phyloP scores from a whole-genome alignment of 306 rosid genomes.

The Vachellia collinsii region DNA sequence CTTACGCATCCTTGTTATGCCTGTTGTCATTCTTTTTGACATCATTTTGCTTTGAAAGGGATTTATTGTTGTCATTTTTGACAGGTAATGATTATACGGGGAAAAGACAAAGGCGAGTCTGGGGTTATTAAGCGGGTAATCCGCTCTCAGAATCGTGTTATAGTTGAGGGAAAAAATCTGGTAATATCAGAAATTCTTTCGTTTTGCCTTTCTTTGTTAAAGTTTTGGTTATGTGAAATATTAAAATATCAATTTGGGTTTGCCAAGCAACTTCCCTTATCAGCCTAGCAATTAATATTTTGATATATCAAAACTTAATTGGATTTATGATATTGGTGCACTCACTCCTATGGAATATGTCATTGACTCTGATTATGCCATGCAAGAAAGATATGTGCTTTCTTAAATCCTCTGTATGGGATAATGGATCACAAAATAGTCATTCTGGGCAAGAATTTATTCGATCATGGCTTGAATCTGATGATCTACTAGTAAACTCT shows the following conservation, averaged over 20 bases:
- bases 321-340: slow-evolving; percentile 8
- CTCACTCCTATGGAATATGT: neutral
- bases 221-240: neutral
- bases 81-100: slow-evolving; percentile 90
- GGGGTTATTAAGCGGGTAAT: slow-evolving; percentile 83
- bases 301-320: neutral
- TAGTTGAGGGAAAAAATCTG: slow-evolving; percentile 94
- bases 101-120: slow-evolving; percentile 85
- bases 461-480: neutral
- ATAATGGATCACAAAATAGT: neutral
- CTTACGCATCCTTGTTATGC: neutral
- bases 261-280: neutral
- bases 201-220: neutral
- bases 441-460: neutral
- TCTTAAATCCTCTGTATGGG: neutral
- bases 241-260: neutral
- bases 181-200: too few relatives aligned
- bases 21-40: neutral
- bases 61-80: slow-evolving; percentile 6
- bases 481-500: neutral
- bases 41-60: neutral
- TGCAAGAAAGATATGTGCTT: neutral
- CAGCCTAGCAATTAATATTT: neutral
- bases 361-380: neutral
- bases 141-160: slow-evolving; percentile 91